Base-by-base conservation (phyloP, 108 stramenopile genomes). In the Cyclostephanos tholiformis region DNA sequence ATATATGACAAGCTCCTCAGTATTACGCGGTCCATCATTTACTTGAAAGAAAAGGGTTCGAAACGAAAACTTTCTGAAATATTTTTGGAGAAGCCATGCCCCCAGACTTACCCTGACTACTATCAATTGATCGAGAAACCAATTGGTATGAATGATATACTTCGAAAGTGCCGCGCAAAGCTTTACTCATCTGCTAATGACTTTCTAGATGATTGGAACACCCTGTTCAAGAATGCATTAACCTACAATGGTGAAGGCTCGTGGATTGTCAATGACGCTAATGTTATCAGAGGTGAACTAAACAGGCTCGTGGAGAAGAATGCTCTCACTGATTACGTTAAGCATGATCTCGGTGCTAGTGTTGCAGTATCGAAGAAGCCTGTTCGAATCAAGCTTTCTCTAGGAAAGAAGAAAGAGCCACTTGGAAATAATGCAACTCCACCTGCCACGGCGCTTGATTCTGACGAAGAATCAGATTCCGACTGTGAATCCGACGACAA, bases 61-160 rank as follows among this genome's bases (percentile, higher is more conserved):
- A 91, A 91, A 59, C 81, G 93, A 12, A 89, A 87, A 35, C 19
- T 91, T 12, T 90, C 89, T 19, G 93, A 94, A 1, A 84, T 94
- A 46, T 94, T 94, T 60, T 74, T 91, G n/a, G 93, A 94, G 58
- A 92, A 94, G 68, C 93, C 93, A 14, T 88, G 86, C 50, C 87
- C 87, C 0, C 84, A 87, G n/a, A 85, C 85, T 13, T 94, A 91
- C 72, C 88, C 93, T 29, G 91, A 94, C 62, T 94, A 94, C 65
- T 94, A 92, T 63, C 84, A 88, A 71, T 32, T 92, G 17, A 88
- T 94, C 69, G 84, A 88, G 9, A 85, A 87, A 55, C 93, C 93
- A 4, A 92, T 94, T 60, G 93, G 91, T 11, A 94, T 94, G 84
- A 94, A 92, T 69, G 93, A 94, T 46, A 94, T 94, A 64, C 74